Evolutionary conservation across 2,329 filamentous ascomycete genomes (phyloP).

Genomic region (Fulvia fulva): DNA sequence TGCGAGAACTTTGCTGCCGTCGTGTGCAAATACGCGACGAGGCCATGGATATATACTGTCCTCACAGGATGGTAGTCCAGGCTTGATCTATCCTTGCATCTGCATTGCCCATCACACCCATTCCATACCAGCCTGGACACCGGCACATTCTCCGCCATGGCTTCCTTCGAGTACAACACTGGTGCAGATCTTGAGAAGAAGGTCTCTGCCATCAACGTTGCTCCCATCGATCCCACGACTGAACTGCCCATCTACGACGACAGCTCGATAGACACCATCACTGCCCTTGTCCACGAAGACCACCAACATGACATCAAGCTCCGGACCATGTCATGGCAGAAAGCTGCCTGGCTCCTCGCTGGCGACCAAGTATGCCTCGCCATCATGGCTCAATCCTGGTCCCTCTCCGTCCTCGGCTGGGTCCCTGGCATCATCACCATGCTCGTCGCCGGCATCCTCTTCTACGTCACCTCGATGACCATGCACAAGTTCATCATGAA

Average conservation of each 20-base stretch:
- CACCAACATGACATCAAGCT: constrained; percentile 50
- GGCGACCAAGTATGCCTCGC: constrained; percentile 51
- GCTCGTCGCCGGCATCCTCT: constrained; percentile 43
- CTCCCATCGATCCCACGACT: neutral
- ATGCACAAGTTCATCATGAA: constrained; percentile 54
- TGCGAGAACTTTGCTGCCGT: neutral
- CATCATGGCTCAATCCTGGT: constrained; percentile 52
- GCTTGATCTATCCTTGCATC: neutral
- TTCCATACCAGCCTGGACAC: neutral
- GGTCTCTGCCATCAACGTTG: neutral
- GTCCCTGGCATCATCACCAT: constrained; percentile 47
- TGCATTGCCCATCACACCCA: neutral
- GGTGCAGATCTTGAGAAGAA: constrained; percentile 8
- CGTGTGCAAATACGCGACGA: neutral
- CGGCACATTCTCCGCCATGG: neutral
- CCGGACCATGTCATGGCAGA: constrained; percentile 53
- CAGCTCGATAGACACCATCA: constrained; percentile 23
- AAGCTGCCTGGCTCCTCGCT: constrained; percentile 46
- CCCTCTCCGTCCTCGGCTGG: constrained; percentile 47
- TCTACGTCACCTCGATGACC: constrained; percentile 50
- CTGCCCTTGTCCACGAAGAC: constrained; percentile 33
- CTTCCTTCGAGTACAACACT: neutral
- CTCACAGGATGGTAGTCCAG: neutral
- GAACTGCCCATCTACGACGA: constrained; percentile 13
- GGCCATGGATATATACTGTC: neutral